Conservation (phyloP, 1,139 yeast species). For the Kodamaea alishanica region DNA sequence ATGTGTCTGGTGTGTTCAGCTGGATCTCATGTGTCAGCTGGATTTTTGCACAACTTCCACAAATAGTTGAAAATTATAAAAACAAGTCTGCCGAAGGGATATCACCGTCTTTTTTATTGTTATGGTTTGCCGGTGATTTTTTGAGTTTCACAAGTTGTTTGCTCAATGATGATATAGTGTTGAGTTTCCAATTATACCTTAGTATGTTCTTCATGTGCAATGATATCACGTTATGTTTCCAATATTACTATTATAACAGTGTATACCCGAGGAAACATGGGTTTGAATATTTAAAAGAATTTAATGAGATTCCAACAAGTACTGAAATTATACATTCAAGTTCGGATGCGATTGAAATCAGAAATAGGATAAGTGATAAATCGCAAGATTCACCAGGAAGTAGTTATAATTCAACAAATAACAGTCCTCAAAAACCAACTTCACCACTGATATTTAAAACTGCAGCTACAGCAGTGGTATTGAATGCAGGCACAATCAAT, state of each 20-base stretch:
- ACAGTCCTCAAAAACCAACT: constrained; percentile 3
- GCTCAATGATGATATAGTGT: constrained; percentile 57
- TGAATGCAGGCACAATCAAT: constrained; percentile 22
- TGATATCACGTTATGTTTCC: constrained; percentile 68
- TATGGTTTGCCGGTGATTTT: constrained; percentile 86
- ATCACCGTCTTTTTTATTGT: constrained; percentile 66
- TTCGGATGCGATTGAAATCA: constrained; percentile 15
- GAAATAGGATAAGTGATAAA: constrained; percentile 4
- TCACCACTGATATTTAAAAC: constrained; percentile 2
- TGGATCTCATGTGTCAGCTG: constrained; percentile 48
- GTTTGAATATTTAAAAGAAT: constrained; percentile 1
- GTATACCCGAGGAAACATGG: constrained; percentile 27
- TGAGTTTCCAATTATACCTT: constrained; percentile 71
- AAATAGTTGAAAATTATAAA: constrained; percentile 68
- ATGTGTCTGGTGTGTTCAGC: constrained; percentile 31
- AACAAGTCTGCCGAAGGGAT: constrained; percentile 84
- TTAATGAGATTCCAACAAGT: constrained; percentile 3
- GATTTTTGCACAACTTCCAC: constrained; percentile 88
- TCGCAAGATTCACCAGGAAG: constrained; percentile 4
- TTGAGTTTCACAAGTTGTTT: constrained; percentile 78
- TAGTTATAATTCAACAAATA: constrained; percentile 2
- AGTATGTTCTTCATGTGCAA: constrained; percentile 73
- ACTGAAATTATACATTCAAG: constrained; percentile 10
- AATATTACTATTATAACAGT: constrained; percentile 67
- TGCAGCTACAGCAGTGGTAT: constrained; percentile 13